Conservation (phyloP, 371 early-diverging fungal genomes). For the Dinochytrium kinnereticum region DNA sequence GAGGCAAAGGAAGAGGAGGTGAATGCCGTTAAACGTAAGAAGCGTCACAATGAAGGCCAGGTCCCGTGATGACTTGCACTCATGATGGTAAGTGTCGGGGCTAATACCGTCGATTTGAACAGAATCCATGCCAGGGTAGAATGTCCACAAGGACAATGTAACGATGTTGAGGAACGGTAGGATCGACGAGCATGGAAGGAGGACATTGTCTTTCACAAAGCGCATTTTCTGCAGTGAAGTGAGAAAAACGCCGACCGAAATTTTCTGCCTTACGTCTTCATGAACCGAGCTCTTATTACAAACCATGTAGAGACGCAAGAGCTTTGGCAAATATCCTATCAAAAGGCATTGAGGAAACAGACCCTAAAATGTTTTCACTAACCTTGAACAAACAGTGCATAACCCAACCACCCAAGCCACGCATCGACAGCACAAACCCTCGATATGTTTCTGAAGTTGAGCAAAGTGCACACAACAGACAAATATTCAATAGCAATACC, state of each 20-base stretch:
- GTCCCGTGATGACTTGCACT: neutral
- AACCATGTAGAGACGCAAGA: neutral
- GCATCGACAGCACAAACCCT: conserved; percentile 1
- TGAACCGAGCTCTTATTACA: neutral
- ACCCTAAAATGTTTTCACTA: neutral
- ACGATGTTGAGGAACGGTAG: neutral
- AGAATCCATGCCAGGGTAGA: neutral
- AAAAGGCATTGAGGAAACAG: no score
- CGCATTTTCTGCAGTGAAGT: neutral
- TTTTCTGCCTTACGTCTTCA: neutral
- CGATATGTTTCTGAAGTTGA: neutral
- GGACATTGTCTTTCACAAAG: neutral
- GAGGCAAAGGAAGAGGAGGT: neutral
- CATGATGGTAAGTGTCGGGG: neutral
- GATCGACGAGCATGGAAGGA: neutral
- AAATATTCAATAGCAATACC: neutral
- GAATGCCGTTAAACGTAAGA: neutral
- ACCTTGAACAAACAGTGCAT: conserved; percentile 6
- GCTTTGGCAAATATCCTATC: neutral
- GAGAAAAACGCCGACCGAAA: neutral
- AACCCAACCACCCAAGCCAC: conserved; percentile 2
- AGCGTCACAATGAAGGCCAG: neutral
- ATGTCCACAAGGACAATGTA: neutral
- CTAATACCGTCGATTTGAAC: neutral
- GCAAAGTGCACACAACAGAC: neutral